These are phyloP conservation scores for Durusdinium trenchii DNA, from an alignment of 73 alveolate genomes.

Conservation along the genomic window DNA sequence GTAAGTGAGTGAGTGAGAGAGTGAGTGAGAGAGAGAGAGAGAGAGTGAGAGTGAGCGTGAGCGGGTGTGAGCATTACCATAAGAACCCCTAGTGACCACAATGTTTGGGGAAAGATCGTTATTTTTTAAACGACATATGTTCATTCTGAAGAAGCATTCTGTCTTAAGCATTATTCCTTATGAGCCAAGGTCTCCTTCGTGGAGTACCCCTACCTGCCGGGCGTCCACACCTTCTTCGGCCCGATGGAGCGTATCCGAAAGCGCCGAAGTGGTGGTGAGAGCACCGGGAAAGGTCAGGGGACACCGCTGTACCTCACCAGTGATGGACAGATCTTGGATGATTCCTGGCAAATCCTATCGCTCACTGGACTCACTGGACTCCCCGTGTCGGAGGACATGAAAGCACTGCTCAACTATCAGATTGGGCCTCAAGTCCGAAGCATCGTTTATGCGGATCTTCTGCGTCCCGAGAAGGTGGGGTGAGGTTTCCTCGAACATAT, in stretches of 20 bases:
- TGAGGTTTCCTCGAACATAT: too few species aligned
- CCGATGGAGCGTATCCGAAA: constrained; percentile 52
- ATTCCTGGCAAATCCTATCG: constrained; percentile 59
- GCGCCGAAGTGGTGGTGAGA: not conserved
- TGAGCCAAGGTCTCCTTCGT: not conserved
- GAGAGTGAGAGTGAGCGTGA: too few species aligned
- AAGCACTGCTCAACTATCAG: constrained; percentile 23
- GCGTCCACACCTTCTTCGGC: constrained; percentile 56
- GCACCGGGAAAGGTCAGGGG: constrained; percentile 84
- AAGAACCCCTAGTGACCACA: too few species aligned
- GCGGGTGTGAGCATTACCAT: too few species aligned
- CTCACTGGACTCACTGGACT: not conserved
- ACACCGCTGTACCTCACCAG: constrained; percentile 44
- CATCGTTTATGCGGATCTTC: constrained; percentile 38
- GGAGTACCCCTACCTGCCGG: constrained; percentile 78
- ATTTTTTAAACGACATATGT: not conserved
- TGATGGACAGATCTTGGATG: constrained; percentile 43
- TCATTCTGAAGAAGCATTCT: too few species aligned
- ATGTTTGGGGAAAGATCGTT: not conserved
- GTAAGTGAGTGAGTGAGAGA: too few species aligned
- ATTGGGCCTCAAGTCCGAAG: constrained; percentile 49
- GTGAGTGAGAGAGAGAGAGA: too few species aligned
- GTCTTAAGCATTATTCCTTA: too few species aligned
- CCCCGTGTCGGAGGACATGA: constrained; percentile 11
- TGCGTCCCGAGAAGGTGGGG: constrained; percentile 31